These are phyloP conservation scores for Solanum chiquidenum DNA, from an alignment of 257 asterid genomes.

Conservation along the genomic window DNA sequence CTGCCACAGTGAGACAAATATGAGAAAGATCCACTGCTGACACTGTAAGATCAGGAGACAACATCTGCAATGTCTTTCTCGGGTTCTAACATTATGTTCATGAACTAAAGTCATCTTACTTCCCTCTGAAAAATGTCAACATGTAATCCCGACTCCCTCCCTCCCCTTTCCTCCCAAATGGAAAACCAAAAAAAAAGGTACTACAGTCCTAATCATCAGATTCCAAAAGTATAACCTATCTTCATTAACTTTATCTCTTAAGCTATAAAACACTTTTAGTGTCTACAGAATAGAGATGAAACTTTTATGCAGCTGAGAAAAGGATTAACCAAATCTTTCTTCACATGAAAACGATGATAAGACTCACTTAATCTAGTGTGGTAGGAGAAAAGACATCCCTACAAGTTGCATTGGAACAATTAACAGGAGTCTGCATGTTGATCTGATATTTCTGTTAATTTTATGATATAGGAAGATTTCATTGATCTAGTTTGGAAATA, in stretches of 20 bases:
- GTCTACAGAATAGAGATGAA: background rate
- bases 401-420: background rate
- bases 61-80: background rate
- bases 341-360: background rate
- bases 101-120: background rate
- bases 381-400: background rate
- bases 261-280: background rate
- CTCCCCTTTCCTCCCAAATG: background rate
- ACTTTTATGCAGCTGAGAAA: background rate
- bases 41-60: background rate
- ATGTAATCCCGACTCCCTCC: background rate
- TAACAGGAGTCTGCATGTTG: background rate
- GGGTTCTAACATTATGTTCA: background rate
- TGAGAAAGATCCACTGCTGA: background rate
- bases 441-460: background rate
- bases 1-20: slow-evolving; percentile 27
- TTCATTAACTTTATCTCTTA: background rate
- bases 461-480: background rate
- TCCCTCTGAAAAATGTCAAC: background rate
- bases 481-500: background rate
- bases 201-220: background rate
- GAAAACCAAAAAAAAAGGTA: background rate
- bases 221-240: background rate
- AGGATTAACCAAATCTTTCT: background rate
- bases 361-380: background rate